phyloP scores from a whole-genome alignment of 1,284 basidiomycete species.

The Omphalotus olearius region DNA sequence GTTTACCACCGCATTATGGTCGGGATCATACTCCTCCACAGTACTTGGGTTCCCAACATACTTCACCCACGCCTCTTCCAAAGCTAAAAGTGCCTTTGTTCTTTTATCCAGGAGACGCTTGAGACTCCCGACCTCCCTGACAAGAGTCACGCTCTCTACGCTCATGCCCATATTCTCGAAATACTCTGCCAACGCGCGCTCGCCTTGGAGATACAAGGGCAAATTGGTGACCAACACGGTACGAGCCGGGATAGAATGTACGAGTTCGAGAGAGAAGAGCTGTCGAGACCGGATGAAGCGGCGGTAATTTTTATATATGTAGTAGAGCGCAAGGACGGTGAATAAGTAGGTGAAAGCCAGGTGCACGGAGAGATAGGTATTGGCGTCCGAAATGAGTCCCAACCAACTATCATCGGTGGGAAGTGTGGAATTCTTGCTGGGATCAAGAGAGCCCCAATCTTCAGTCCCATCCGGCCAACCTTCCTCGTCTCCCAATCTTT shows the following conservation, averaged over 20 bases:
- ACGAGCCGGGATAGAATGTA: constrained; percentile 90
- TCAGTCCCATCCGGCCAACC: constrained; percentile 35
- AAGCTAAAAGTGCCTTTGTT: constrained; percentile 70
- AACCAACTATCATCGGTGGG: constrained; percentile 60
- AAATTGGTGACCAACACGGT: constrained; percentile 88
- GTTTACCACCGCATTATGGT: constrained; percentile 41
- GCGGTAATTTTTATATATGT: constrained; percentile 86
- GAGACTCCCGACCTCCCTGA: constrained; percentile 76
- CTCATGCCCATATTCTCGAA: constrained; percentile 81
- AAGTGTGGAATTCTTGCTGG: constrained; percentile 27
- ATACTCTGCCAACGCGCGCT: constrained; percentile 86
- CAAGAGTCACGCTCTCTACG: constrained; percentile 90
- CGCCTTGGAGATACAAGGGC: constrained; percentile 79
- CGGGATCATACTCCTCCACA: constrained; percentile 69
- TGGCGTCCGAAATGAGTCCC: constrained; percentile 82
- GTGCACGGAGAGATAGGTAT: constrained; percentile 83
- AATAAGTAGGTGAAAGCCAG: constrained; percentile 93
- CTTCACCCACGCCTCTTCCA: constrained; percentile 84
- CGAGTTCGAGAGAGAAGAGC: constrained; percentile 89
- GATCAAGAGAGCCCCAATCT: constrained; percentile 30
- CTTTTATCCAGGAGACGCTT: constrained; percentile 72
- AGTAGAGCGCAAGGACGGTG: constrained; percentile 80
- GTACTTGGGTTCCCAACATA: constrained; percentile 93
- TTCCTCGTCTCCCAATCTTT: constrained; percentile 67
- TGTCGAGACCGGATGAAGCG: constrained; percentile 91